These are phyloP conservation scores for Fonsecaea nubica DNA, from an alignment of 2,329 filamentous ascomycete genomes.

Conservation along the genomic window DNA sequence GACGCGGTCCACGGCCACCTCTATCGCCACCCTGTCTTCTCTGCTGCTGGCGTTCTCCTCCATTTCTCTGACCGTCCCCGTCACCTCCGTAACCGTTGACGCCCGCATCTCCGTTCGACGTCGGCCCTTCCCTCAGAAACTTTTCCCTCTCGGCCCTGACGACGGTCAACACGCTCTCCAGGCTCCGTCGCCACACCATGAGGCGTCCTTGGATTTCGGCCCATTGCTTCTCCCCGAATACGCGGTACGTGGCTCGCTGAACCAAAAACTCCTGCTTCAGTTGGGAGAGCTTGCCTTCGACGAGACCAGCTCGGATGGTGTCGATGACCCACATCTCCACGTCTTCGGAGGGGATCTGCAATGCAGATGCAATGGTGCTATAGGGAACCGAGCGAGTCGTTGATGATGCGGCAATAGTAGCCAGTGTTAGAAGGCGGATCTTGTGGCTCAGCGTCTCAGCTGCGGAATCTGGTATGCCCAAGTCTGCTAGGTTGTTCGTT, in stretches of 20 bases:
- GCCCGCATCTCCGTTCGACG: constrained; percentile 30
- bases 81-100: constrained; percentile 30
- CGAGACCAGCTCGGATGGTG: constrained; percentile 90
- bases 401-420: constrained; percentile 82
- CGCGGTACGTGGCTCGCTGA: constrained; percentile 93
- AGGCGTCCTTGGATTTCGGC: constrained; percentile 87
- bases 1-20: constrained; percentile 37
- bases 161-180: constrained; percentile 78
- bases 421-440: constrained; percentile 93
- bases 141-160: constrained; percentile 81
- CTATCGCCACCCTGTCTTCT: constrained; percentile 41
- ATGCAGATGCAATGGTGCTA: constrained; percentile 78
- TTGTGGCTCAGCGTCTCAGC: constrained; percentile 85
- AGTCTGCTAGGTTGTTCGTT: constrained; percentile 54
- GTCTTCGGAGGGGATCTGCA: constrained; percentile 81
- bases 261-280: constrained; percentile 91
- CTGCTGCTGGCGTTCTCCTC: constrained; percentile 29
- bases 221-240: constrained; percentile 99
- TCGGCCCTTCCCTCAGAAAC: constrained; percentile 69
- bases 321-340: constrained; percentile 99
- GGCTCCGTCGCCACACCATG: constrained; percentile 86
- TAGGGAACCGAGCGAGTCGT: constrained; percentile 89
- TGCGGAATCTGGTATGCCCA: constrained; percentile 80
- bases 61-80: constrained; percentile 21
- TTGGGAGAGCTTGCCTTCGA: constrained; percentile 96